Evolutionary conservation across 2,329 filamentous ascomycete genomes (phyloP).

Genomic region (Penicillium rolfsii): DNA sequence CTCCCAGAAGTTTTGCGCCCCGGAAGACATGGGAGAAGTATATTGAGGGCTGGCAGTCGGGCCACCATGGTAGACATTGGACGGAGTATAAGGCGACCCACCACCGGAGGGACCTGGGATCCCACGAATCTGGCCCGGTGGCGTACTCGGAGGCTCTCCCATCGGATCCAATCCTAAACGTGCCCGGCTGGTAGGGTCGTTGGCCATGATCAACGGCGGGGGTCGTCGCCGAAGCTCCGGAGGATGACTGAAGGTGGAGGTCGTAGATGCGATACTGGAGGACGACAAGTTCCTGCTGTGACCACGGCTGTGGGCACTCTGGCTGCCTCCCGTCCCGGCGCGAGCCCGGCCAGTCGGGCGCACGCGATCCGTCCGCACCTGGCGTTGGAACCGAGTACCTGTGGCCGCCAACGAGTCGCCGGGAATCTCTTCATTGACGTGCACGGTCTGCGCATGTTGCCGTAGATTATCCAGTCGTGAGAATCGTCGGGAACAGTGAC

Average conservation of each 20-base stretch:
- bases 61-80: slow-evolving; percentile 75
- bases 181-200: slow-evolving; percentile 64
- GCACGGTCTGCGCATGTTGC: slow-evolving; percentile 96
- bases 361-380: slow-evolving; percentile 85
- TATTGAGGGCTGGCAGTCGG: slow-evolving; percentile 75
- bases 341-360: slow-evolving; percentile 74
- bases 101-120: slow-evolving; percentile 70
- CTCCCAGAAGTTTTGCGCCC: slow-evolving; percentile 75
- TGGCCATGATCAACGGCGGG: slow-evolving; percentile 79
- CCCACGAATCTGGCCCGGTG: slow-evolving; percentile 65
- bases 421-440: slow-evolving; percentile 96
- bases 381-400: slow-evolving; percentile 86
- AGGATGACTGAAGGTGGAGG: slow-evolving; percentile 67
- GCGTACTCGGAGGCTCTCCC: slow-evolving; percentile 65
- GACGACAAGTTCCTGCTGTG: slow-evolving; percentile 84
- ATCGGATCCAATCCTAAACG: slow-evolving; percentile 68
- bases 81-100: slow-evolving; percentile 80
- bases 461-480: slow-evolving; percentile 92
- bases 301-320: slow-evolving; percentile 70
- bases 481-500: slow-evolving; percentile 90
- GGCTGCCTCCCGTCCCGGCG: slow-evolving; percentile 75
- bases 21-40: slow-evolving; percentile 72
- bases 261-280: slow-evolving; percentile 79
- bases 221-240: slow-evolving; percentile 72
- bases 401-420: slow-evolving; percentile 90